A percentile compares a stretch with the other conserved stretches of the same genome.
Conservation (phyloP, 2,329 filamentous ascomycete genomes). For the Pestalotiopsis sp. region DNA sequence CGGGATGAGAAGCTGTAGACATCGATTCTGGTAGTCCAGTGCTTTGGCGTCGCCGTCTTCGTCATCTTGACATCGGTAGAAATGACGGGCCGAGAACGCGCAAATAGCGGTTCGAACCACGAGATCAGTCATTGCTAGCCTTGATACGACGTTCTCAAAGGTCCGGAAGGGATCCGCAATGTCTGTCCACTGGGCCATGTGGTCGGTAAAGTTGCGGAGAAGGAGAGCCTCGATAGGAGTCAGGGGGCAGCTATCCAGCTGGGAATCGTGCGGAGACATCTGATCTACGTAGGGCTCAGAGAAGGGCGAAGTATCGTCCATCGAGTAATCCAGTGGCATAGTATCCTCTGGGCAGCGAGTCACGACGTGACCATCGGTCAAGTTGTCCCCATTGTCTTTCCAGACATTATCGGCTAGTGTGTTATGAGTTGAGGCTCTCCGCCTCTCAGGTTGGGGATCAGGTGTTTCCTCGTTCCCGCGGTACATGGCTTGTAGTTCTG, state of each 20-base stretch:
- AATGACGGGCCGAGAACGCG: constrained; percentile 5
- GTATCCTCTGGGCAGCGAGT: not conserved
- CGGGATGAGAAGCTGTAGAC: constrained; percentile 8
- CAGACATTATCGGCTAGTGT: not conserved
- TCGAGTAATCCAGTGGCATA: not conserved
- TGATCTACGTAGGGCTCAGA: not conserved
- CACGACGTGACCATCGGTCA: not conserved
- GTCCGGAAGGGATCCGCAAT: constrained; percentile 8
- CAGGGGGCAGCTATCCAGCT: not conserved
- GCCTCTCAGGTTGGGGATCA: not conserved
- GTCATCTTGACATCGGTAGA: not conserved
- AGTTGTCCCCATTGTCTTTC: no score
- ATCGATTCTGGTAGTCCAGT: constrained; percentile 2
- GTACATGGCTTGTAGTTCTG: not conserved
- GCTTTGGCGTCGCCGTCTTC: constrained; percentile 5
- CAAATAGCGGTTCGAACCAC: constrained; percentile 5
- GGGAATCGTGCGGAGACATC: not conserved
- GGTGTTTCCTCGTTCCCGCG: not conserved
- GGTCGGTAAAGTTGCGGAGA: constrained; percentile 5
- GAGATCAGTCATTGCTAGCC: constrained; percentile 1
- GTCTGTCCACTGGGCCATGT: constrained; percentile 7
- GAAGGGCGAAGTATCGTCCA: constrained; percentile 5
- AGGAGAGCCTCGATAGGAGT: constrained; percentile 2
- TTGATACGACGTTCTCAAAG: not conserved
- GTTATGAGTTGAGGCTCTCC: not conserved